Conservation (phyloP, 768 basidiomycete species). For the Clathrus columnatus region DNA sequence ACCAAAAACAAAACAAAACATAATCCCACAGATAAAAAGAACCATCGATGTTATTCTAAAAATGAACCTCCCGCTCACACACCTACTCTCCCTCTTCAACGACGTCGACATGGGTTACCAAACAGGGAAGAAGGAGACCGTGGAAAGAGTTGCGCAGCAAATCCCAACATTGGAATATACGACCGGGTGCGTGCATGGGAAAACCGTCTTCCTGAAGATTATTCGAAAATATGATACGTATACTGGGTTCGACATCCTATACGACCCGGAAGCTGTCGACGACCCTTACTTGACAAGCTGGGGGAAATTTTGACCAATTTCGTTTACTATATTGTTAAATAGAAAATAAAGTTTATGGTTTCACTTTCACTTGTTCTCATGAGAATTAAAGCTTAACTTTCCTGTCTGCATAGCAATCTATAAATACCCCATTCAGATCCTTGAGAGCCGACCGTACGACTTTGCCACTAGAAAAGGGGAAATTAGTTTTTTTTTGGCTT, state of each 20-base stretch:
- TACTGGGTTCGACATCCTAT: not conserved
- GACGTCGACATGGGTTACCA: not conserved
- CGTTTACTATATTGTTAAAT: not conserved
- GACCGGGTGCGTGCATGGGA: not conserved
- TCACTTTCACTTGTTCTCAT: not conserved
- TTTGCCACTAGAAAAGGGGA: not conserved
- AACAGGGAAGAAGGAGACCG: not conserved
- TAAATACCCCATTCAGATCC: not conserved
- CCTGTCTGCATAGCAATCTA: not conserved
- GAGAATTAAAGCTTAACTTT: conserved; percentile 3
- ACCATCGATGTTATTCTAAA: not conserved
- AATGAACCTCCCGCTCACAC: not conserved
- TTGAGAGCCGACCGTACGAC: not conserved
- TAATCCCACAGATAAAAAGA: not conserved
- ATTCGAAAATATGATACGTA: not conserved
- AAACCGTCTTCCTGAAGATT: not conserved
- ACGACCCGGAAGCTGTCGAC: not conserved
- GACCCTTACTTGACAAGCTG: not conserved
- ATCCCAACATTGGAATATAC: not conserved
- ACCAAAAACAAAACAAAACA: not conserved
- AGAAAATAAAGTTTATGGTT: not conserved
- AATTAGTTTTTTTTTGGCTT: not conserved
- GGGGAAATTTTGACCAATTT: not conserved
- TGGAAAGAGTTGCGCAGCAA: not conserved
- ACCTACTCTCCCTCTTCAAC: not conserved